A percentile compares a stretch with the other conserved stretches of the same genome.
These are phyloP conservation scores for Coemansia sp. DNA, from an alignment of 192 early-diverging fungal genomes.

Conservation along the genomic window DNA sequence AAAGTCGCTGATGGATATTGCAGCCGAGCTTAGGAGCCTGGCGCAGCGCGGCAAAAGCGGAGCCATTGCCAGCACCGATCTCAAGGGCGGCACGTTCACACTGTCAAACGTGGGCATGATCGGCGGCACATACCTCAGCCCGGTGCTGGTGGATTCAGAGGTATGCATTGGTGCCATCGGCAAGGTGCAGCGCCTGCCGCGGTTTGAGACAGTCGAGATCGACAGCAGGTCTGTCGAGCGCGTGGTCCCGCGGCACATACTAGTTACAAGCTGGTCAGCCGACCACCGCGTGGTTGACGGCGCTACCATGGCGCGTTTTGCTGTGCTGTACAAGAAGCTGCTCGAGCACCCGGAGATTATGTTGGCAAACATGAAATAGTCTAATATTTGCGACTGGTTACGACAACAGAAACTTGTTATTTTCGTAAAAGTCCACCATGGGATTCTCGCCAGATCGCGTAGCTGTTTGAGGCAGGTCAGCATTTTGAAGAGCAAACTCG, in stretches of 20 bases:
- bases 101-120: constrained; percentile 94
- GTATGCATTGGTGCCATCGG: constrained; percentile 92
- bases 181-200: constrained; percentile 73
- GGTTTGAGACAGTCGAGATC: constrained; percentile 55
- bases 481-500: constrained; percentile 75
- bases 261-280: constrained; percentile 85
- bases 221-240: constrained; percentile 54
- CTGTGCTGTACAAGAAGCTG: constrained; percentile 73
- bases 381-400: constrained; percentile 57
- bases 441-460: constrained; percentile 91
- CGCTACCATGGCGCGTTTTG: constrained; percentile 92
- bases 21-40: constrained; percentile 74
- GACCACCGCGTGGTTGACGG: constrained; percentile 97
- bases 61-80: constrained; percentile 60
- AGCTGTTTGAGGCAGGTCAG: constrained; percentile 66
- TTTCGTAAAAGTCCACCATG: constrained; percentile 92
- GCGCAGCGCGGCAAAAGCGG: constrained; percentile 60
- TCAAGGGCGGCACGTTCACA: constrained; percentile 83
- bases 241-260: constrained; percentile 69
- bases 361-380: constrained; percentile 54
- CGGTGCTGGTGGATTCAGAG: constrained; percentile 81
- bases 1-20: constrained; percentile 87
- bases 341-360: constrained; percentile 83
- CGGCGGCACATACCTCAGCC: constrained; percentile 84
- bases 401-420: constrained; percentile 65